Base-by-base conservation (phyloP, 2,329 filamentous ascomycete genomes). In the Pseudogymnoascus sp. region DNA sequence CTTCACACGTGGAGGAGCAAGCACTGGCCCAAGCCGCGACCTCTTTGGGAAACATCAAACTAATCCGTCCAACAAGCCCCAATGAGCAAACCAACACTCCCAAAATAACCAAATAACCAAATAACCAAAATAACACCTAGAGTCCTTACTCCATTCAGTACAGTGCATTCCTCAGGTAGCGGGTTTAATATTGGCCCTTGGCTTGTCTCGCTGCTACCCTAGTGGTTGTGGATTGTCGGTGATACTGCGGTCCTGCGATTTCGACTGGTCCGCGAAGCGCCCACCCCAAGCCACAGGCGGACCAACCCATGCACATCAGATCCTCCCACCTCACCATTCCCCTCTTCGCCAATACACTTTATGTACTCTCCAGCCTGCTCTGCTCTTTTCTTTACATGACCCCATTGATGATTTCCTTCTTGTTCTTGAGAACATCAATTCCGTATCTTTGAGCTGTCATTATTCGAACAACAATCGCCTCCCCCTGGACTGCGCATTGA, bases 101-200 rank as follows among this genome's bases (percentile, higher is more conserved):
- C n/a, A 52, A 55, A 55, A 55, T 55, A 55, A 55, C 49, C 49
- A 55, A 55, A 28, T 49, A 14, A 45, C n/a, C n/a, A 52, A 33
- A 52, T 16, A 30, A 33, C 28, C 8, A 55, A 55, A 55, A 55
- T 55, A 55, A 55, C 45, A 55, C 49, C 28, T n/a, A n/a, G n/a
- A n/a, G n/a, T n/a, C 5, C 9, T 55, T 55, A 33, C 25, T 55
- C 49, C 25, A 55, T 55, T 55, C 16, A 55, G 49, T 33, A 22
- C 49, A 55, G 49, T 33, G 14, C 49, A 33, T 1, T 55, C 49
- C n/a, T 19, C 28, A 19, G 7, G 49, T 16, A 33, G 28, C 14
- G 49, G 49, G 49, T 7, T 55, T 55, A 33, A 30, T 33, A 55
- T 55, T 55, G 45, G n/a, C 45, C 45, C 45, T 55, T 55, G 25